Evolutionary conservation across 805 yeast species (phyloP).

Genomic region (Sungouiozyma intestinalis): DNA sequence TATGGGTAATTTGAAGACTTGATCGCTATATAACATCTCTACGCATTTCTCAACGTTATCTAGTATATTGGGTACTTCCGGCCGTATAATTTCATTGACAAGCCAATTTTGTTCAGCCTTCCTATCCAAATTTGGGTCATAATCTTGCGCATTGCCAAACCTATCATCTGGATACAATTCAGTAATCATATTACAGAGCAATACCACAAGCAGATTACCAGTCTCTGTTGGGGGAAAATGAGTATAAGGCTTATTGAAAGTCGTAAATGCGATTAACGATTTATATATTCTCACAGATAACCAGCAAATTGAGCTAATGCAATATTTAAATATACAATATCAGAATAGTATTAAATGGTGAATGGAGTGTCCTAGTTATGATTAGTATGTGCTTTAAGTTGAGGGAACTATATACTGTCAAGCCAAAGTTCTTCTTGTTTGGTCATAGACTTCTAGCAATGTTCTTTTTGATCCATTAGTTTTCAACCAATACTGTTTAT

Average conservation of each 20-base stretch:
- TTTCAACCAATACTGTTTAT: conserved; percentile 37
- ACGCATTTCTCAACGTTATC: conserved; percentile 37
- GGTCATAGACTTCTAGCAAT: conserved; percentile 23
- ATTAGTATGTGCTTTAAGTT: too few species aligned
- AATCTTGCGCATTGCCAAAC: conserved; percentile 12
- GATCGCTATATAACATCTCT: conserved; percentile 29
- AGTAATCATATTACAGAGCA: conserved; percentile 22
- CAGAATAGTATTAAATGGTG: too few species aligned
- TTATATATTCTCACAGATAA: too few species aligned
- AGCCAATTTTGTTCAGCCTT: conserved; percentile 35
- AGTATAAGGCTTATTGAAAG: too few species aligned
- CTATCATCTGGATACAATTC: conserved; percentile 25
- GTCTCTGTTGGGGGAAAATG: too few species aligned
- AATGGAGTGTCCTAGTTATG: too few species aligned
- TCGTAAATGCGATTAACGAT: too few species aligned
- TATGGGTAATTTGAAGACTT: conserved; percentile 46
- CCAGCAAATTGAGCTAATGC: too few species aligned
- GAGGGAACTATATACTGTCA: not conserved
- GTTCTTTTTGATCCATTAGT: conserved; percentile 21
- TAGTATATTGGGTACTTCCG: conserved; percentile 37
- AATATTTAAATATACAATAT: not conserved
- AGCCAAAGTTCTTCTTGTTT: conserved; percentile 8
- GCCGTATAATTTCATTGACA: conserved; percentile 35
- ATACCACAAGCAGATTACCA: too few species aligned
- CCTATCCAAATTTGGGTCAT: conserved; percentile 6